A percentile compares a stretch with the other conserved stretches of the same genome.
These are phyloP conservation scores for Mycena belliarum DNA, from an alignment of 768 basidiomycete genomes.

Conservation along the genomic window DNA sequence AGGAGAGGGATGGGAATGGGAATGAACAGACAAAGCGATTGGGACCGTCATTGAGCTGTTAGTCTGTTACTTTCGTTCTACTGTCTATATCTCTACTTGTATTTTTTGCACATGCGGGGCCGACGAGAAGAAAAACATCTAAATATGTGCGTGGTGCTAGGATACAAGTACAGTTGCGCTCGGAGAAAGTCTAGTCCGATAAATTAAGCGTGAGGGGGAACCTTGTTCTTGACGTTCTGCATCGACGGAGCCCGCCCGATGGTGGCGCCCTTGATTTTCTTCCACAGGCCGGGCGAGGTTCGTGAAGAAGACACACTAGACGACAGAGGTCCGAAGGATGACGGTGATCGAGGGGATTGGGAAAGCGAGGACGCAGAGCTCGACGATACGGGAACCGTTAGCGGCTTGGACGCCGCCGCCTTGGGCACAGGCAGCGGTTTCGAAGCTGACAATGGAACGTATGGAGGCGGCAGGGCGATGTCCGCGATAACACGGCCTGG, in stretches of 20 bases:
- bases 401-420: not conserved
- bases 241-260: slow-evolving; percentile 2
- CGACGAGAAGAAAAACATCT: slow-evolving; percentile 4
- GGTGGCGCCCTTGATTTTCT: slow-evolving; percentile 29
- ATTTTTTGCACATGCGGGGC: slow-evolving; percentile 6
- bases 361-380: slow-evolving; percentile 5
- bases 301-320: slow-evolving; percentile 16
- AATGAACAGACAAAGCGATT: slow-evolving; percentile 48
- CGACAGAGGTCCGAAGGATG: not conserved
- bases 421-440: not conserved
- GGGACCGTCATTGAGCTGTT: slow-evolving; percentile 50
- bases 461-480: not conserved
- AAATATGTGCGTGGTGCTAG: not conserved
- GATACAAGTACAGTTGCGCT: slow-evolving; percentile 1
- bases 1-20: slow-evolving; percentile 53
- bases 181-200: too few relatives aligned
- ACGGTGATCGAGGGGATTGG: not conserved
- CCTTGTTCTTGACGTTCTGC: not conserved
- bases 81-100: not conserved
- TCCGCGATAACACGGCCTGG: not conserved
- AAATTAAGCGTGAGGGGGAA: too few relatives aligned
- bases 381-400: slow-evolving; percentile 3
- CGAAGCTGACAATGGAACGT: not conserved
- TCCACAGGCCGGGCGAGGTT: slow-evolving; percentile 35
- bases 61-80: slow-evolving; percentile 21